Percentiles rank a stretch among this genome's conserved stretches.
Evolutionary conservation across 371 early-diverging fungal species (phyloP).

Genomic region (Mucor mucedo): DNA sequence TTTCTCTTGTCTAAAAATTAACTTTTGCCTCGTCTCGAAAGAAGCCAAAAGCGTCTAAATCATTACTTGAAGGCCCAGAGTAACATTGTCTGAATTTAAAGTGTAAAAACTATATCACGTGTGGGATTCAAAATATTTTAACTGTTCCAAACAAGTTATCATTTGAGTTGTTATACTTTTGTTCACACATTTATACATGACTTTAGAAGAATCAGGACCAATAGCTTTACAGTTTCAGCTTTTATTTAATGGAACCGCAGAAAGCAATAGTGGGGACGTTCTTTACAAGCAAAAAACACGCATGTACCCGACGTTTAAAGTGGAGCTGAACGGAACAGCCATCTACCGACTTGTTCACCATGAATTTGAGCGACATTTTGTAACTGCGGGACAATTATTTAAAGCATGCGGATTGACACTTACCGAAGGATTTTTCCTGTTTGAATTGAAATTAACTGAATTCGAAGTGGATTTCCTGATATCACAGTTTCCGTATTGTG

Average conservation of each 20-base stretch:
- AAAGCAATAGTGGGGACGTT: constrained; percentile 23
- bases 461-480: constrained; percentile 50
- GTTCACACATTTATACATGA: no score
- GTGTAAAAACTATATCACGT: no score
- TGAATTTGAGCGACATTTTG: constrained; percentile 38
- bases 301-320: constrained; percentile 46
- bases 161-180: no score
- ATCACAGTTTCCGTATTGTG: constrained; percentile 46
- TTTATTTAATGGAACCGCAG: constrained; percentile 38
- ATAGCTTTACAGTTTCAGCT: constrained; percentile 41
- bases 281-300: constrained; percentile 26
- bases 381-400: constrained; percentile 51
- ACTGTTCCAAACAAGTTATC: no score
- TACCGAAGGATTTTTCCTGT: constrained; percentile 50
- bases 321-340: constrained; percentile 34
- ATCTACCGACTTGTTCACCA: constrained; percentile 48
- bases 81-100: no score
- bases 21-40: no score
- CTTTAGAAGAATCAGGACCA: constrained; percentile 5
- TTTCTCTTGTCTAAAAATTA: no score
- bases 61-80: no score
- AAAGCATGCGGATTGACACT: constrained; percentile 46
- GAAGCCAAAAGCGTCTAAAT: no score
- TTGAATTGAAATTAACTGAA: constrained; percentile 35
- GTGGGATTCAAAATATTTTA: no score